Conservation (phyloP, 805 yeast genomes). For the Myxozyma vanderwaltii region DNA sequence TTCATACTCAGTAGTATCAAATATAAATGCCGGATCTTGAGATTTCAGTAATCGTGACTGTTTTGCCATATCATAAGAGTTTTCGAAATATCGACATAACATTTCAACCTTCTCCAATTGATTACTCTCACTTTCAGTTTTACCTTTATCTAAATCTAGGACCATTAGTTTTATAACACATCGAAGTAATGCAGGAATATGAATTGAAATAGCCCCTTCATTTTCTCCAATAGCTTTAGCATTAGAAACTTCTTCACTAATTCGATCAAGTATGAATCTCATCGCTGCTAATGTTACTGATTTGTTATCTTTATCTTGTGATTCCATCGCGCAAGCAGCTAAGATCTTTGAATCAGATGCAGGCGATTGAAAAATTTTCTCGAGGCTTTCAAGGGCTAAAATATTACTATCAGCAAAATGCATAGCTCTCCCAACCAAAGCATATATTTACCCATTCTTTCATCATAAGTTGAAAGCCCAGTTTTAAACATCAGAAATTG, state of each 20-base stretch:
- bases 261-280: conserved; percentile 9
- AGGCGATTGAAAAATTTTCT: conserved; percentile 3
- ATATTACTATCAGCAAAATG: neutral
- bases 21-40: neutral
- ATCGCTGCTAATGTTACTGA: conserved; percentile 21
- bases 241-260: neutral
- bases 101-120: neutral
- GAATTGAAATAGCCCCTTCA: neutral
- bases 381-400: conserved; percentile 12
- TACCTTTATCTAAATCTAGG: conserved; percentile 5
- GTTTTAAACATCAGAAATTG: conserved; percentile 17
- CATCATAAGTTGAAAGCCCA: conserved; percentile 19
- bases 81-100: conserved; percentile 21
- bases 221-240: neutral
- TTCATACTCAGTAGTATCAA: conserved; percentile 16
- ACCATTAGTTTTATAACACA: conserved; percentile 22
- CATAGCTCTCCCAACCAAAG: too few relatives aligned
- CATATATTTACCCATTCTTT: conserved; percentile 4
- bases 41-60: neutral
- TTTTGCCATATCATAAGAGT: conserved; percentile 15
- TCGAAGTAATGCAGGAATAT: conserved; percentile 20
- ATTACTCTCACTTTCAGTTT: neutral
- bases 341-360: conserved; percentile 6
- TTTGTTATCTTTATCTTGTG: conserved; percentile 22
- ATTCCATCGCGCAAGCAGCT: conserved; percentile 26